Percentiles rank a stretch among this genome's conserved stretches.
Evolutionary conservation across 139 green algal species (phyloP).

Genomic region (Pleodorina starrii): DNA sequence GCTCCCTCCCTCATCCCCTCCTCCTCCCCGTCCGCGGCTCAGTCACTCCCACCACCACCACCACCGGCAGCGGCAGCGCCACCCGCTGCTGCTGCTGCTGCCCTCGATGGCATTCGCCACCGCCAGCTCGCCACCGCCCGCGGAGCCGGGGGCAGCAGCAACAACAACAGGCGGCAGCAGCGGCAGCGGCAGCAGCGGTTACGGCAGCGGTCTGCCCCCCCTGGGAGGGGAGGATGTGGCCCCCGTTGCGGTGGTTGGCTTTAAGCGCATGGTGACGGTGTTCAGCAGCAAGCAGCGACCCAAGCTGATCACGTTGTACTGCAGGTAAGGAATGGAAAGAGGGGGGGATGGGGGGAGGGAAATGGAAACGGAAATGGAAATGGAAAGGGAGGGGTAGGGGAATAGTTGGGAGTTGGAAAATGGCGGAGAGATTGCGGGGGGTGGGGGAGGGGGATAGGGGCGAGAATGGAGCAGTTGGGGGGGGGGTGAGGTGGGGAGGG

Average conservation of each 20-base stretch:
- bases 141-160: neutral
- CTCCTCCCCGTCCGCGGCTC: too few relatives aligned
- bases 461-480: too few relatives aligned
- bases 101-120: constrained; percentile 21
- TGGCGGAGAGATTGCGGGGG: too few relatives aligned
- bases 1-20: too few relatives aligned
- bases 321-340: too few relatives aligned
- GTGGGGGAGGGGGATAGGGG: too few relatives aligned
- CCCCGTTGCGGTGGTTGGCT: constrained; percentile 59
- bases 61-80: neutral
- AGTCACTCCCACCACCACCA: neutral
- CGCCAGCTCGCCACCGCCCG: neutral
- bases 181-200: neutral
- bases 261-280: constrained; percentile 64
- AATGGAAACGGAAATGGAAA: too few relatives aligned
- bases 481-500: too few relatives aligned
- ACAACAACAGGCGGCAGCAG: neutral
- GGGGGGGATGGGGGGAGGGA: too few relatives aligned
- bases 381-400: too few relatives aligned
- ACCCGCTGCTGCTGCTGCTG: constrained; percentile 40
- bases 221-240: constrained; percentile 2
- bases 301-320: constrained; percentile 77
- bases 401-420: too few relatives aligned
- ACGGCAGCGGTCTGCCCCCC: neutral
- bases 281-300: constrained; percentile 85